Percentiles rank a stretch among this genome's conserved stretches.
phyloP scores from a whole-genome alignment of 2,329 filamentous ascomycete species.

The Tolypocladium cylindrosporum region DNA sequence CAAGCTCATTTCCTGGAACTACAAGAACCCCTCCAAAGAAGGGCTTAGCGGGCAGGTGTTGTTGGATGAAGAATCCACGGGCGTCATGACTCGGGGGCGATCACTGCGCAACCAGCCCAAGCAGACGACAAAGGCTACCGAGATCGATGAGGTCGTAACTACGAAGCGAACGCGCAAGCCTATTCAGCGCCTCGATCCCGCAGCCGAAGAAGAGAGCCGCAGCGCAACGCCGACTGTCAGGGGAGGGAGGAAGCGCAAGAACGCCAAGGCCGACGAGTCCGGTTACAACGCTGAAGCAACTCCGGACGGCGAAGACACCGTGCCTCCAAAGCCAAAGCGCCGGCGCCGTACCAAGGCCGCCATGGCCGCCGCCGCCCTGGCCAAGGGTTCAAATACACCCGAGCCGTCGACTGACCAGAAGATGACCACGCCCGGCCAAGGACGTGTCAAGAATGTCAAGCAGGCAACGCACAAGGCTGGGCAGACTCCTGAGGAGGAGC shows the following conservation, averaged over 20 bases:
- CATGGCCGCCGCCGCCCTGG: not conserved
- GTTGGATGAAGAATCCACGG: conserved; percentile 40
- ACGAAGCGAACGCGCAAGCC: conserved; percentile 46
- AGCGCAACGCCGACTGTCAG: conserved; percentile 35
- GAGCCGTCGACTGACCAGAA: not conserved
- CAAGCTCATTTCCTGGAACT: not conserved
- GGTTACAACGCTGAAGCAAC: conserved; percentile 22
- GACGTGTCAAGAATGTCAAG: not conserved
- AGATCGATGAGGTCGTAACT: conserved; percentile 34
- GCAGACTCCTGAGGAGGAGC: not conserved
- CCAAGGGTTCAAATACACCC: not conserved
- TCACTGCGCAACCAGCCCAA: conserved; percentile 47
- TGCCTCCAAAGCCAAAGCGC: conserved; percentile 13
- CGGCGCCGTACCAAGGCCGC: conserved; percentile 10
- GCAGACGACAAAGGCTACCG: conserved; percentile 48
- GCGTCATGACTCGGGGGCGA: conserved; percentile 40
- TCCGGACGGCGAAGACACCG: conserved; percentile 19
- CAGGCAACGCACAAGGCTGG: not conserved
- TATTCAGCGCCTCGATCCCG: conserved; percentile 39
- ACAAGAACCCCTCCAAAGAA: conserved; percentile 38
- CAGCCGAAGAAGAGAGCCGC: conserved; percentile 39
- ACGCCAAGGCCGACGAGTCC: conserved; percentile 17
- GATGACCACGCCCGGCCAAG: not conserved
- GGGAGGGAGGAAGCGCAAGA: conserved; percentile 20
- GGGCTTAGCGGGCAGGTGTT: conserved; percentile 44